A percentile compares a stretch with the other conserved stretches of the same genome.
These are phyloP conservation scores for Endocladia muricata DNA, from an alignment of 31 red algal genomes.

Conservation along the genomic window DNA sequence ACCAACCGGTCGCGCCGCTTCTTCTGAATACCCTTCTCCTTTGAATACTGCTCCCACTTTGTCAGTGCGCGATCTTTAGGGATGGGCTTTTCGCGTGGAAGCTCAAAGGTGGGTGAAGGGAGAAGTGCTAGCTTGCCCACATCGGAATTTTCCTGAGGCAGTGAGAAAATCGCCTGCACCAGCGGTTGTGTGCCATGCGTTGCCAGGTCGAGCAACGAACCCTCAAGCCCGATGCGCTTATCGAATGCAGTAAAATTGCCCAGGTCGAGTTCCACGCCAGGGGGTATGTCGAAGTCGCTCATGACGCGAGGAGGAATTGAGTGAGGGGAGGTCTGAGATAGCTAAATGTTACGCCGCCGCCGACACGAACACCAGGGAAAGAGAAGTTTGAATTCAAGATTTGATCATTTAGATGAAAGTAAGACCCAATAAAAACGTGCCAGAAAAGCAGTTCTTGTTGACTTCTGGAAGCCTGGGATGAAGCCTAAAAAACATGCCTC, in stretches of 20 bases:
- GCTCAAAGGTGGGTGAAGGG: constrained; percentile 22
- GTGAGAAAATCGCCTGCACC: constrained; percentile 60
- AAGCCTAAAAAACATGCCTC: too few relatives aligned
- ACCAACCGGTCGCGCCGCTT: constrained; percentile 82
- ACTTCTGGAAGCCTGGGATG: too few relatives aligned
- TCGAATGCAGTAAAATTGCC: constrained; percentile 59
- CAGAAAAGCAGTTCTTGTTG: too few relatives aligned
- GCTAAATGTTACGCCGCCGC: constrained; percentile 9
- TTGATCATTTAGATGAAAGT: too few relatives aligned
- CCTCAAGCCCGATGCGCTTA: constrained; percentile 21
- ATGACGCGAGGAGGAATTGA: background rate
- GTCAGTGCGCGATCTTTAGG: constrained; percentile 58
- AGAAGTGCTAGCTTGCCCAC: constrained; percentile 44
- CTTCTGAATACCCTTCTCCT: constrained; percentile 82
- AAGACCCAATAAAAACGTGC: too few relatives aligned
- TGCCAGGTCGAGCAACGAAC: constrained; percentile 15
- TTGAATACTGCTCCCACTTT: constrained; percentile 88
- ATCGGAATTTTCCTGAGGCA: constrained; percentile 25
- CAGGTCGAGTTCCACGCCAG: constrained; percentile 52
- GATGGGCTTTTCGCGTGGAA: constrained; percentile 77
- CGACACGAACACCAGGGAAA: background rate
- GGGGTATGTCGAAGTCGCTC: constrained; percentile 10
- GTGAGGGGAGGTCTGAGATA: background rate
- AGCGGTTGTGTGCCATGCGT: constrained; percentile 23
- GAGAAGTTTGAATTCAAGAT: background rate